Conservation (phyloP, 495 filamentous ascomycete species). For the Neurospora cerealis region DNA sequence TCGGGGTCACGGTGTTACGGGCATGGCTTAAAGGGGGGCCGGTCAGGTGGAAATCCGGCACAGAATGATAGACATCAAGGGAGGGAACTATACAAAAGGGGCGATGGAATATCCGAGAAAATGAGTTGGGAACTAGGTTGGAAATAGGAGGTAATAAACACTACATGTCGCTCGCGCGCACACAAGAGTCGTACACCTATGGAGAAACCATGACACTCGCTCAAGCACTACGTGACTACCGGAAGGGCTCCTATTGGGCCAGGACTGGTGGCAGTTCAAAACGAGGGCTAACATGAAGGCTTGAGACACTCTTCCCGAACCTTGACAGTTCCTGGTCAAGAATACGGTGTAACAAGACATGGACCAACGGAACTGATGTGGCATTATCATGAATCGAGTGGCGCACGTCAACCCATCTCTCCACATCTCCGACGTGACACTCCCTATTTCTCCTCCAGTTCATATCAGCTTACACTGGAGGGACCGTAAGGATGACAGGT, state of each 20-base stretch:
- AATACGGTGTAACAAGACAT: not conserved
- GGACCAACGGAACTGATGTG: not conserved
- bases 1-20: not conserved
- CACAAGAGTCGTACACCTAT: not conserved
- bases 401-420: not conserved
- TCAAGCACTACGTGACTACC: not conserved
- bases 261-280: not conserved
- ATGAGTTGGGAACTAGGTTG: not conserved
- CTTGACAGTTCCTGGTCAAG: not conserved
- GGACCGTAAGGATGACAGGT: not conserved
- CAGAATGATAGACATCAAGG: not conserved
- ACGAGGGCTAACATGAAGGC: not conserved
- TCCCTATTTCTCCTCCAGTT: not conserved
- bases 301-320: not conserved
- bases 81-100: not conserved
- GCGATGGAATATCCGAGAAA: not conserved
- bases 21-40: not conserved
- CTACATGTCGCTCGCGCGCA: not conserved
- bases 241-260: not conserved
- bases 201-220: not conserved
- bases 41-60: not conserved
- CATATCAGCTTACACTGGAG: not conserved
- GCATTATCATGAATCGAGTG: not conserved
- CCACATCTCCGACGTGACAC: not conserved
- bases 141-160: not conserved